These are phyloP conservation scores for Trichoderma sp. DNA, from an alignment of 2,329 filamentous ascomycete genomes.

Conservation along the genomic window DNA sequence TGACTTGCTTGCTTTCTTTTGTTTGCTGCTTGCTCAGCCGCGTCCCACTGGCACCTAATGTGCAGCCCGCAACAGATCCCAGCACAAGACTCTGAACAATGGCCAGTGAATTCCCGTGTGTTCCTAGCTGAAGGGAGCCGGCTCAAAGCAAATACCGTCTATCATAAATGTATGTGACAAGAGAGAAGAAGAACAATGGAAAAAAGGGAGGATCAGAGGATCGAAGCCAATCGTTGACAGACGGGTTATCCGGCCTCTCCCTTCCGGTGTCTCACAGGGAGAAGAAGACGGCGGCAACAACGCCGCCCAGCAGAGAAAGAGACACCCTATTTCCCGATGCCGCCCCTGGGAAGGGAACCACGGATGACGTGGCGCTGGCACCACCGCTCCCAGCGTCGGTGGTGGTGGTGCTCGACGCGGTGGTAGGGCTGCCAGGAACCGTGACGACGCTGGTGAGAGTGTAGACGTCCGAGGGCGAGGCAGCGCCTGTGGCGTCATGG, in stretches of 20 bases:
- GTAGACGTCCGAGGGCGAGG: neutral
- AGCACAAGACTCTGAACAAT: neutral
- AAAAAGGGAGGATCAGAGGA: neutral
- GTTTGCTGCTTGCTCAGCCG: conserved; percentile 16
- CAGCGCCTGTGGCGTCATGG: neutral
- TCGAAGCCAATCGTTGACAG: no score
- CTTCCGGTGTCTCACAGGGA: conserved; percentile 10
- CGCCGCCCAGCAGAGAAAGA: conserved; percentile 16
- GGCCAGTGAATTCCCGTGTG: neutral
- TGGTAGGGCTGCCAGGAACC: neutral
- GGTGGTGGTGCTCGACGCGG: neutral
- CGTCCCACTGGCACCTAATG: neutral
- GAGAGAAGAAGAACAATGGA: neutral
- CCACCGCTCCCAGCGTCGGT: neutral
- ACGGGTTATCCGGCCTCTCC: neutral
- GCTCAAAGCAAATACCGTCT: conserved; percentile 6
- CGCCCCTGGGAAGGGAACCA: conserved; percentile 21
- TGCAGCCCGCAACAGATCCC: neutral
- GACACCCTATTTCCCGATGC: conserved; percentile 18
- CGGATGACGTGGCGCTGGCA: conserved; percentile 14
- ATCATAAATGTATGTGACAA: conserved; percentile 25
- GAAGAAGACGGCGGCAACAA: conserved; percentile 18
- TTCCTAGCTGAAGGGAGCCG: conserved; percentile 9
- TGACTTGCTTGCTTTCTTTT: neutral
- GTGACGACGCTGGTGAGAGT: neutral